Evolutionary conservation across 208 protist species (phyloP).

Genomic region (Spongospora subterranea): DNA sequence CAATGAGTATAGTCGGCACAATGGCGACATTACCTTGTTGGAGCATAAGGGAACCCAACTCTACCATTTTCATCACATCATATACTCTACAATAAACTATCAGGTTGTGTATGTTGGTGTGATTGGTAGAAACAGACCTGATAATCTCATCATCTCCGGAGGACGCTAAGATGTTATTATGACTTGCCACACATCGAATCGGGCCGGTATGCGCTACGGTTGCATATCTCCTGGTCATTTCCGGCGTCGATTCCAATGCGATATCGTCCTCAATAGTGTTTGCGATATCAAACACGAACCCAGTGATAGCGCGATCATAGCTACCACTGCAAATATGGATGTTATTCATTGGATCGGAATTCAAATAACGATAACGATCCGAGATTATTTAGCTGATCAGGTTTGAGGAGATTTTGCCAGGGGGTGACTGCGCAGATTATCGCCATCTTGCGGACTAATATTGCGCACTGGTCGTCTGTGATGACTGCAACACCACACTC

Average conservation of each 20-base stretch:
- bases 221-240: not conserved
- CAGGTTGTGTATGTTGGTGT: not conserved
- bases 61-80: slow-evolving; percentile 37
- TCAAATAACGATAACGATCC: too few species aligned
- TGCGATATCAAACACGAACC: not conserved
- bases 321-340: slow-evolving; percentile 5
- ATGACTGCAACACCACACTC: too few species aligned
- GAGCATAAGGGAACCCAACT: not conserved
- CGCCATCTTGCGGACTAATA: too few species aligned
- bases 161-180: not conserved
- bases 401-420: too few species aligned
- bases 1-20: not conserved
- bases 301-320: slow-evolving; percentile 28
- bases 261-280: not conserved
- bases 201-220: slow-evolving; percentile 28
- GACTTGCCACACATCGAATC: slow-evolving; percentile 41
- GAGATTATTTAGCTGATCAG: too few species aligned
- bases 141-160: slow-evolving; percentile 43
- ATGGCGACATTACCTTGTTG: not conserved
- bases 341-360: too few species aligned
- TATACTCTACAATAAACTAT: not conserved
- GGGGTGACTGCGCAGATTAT: too few species aligned
- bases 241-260: not conserved
- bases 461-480: too few species aligned
- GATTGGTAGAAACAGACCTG: not conserved